phyloP scores from a whole-genome alignment of 129 eudicot species.

The Silybum marianum region DNA sequence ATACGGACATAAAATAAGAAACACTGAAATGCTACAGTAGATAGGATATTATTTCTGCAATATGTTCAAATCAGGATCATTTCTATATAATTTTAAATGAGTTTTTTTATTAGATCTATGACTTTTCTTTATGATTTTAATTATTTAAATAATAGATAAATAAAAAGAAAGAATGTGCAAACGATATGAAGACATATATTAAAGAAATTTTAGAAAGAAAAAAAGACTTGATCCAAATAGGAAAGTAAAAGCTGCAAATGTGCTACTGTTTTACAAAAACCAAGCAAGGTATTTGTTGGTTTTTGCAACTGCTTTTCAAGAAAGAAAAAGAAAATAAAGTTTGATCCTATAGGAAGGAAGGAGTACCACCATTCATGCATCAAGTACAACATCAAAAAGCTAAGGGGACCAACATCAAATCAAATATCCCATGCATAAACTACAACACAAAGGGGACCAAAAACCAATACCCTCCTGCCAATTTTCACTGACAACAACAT shows the following conservation, averaged over 20 bases:
- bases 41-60: no score
- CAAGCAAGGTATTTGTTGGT: constrained; percentile 33
- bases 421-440: constrained; percentile 9
- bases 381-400: constrained; percentile 30
- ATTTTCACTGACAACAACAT: background rate
- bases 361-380: constrained; percentile 21
- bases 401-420: constrained; percentile 20
- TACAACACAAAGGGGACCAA: constrained; percentile 32
- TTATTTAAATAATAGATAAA: no score
- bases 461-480: background rate
- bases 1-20: no score
- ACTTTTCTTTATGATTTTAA: no score
- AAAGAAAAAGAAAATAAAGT: constrained; percentile 8
- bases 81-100: no score
- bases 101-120: no score
- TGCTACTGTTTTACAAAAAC: constrained; percentile 12
- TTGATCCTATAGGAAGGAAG: constrained; percentile 8
- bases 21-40: no score
- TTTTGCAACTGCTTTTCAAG: constrained; percentile 21
- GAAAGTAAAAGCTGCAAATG: constrained; percentile 28
- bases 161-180: background rate
- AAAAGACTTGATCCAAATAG: background rate
- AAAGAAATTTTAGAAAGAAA: background rate
- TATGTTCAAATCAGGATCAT: no score
- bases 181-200: background rate